phyloP scores from a whole-genome alignment of 768 basidiomycete species.

The Gloeostereum incarnatum region DNA sequence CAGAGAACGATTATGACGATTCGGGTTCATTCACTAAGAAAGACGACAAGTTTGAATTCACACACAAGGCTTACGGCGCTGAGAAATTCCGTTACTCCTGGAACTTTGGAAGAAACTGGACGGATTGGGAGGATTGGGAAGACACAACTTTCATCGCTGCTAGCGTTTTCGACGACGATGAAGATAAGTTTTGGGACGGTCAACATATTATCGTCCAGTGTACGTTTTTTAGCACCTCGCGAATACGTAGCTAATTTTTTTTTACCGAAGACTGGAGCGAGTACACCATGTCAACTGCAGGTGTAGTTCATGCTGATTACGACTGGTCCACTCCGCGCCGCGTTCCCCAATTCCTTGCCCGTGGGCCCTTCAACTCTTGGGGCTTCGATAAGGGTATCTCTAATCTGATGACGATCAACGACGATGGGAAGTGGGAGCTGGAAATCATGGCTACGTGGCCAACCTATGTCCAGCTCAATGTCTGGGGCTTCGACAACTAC shows the following conservation, averaged over 20 bases:
- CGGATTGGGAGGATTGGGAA: constrained; percentile 74
- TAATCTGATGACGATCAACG: constrained; percentile 55
- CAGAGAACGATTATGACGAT: constrained; percentile 67
- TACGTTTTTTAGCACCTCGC: constrained; percentile 25
- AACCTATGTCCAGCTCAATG: constrained; percentile 81
- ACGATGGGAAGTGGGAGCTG: constrained; percentile 70
- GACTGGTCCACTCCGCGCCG: constrained; percentile 56
- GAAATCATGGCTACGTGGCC: constrained; percentile 91
- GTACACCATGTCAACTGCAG: constrained; percentile 47
- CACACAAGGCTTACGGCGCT: constrained; percentile 78
- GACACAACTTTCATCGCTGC: constrained; percentile 55
- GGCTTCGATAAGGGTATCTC: constrained; percentile 81
- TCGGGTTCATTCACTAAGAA: constrained; percentile 43
- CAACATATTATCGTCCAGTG: constrained; percentile 87
- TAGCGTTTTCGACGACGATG: constrained; percentile 37
- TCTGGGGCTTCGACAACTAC: constrained; percentile 85
- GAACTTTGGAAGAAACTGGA: constrained; percentile 83
- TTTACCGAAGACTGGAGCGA: constrained; percentile 64
- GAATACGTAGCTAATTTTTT: too few species aligned
- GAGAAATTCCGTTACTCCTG: constrained; percentile 82
- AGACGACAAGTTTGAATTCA: constrained; percentile 62
- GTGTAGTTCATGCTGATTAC: constrained; percentile 72
- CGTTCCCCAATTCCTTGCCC: constrained; percentile 78
- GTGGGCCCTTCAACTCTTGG: constrained; percentile 89
- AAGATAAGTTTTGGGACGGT: constrained; percentile 65